Percentiles rank a stretch among this genome's conserved stretches.
Conservation (phyloP, 306 rosid genomes). For the Acacia acuminata region DNA sequence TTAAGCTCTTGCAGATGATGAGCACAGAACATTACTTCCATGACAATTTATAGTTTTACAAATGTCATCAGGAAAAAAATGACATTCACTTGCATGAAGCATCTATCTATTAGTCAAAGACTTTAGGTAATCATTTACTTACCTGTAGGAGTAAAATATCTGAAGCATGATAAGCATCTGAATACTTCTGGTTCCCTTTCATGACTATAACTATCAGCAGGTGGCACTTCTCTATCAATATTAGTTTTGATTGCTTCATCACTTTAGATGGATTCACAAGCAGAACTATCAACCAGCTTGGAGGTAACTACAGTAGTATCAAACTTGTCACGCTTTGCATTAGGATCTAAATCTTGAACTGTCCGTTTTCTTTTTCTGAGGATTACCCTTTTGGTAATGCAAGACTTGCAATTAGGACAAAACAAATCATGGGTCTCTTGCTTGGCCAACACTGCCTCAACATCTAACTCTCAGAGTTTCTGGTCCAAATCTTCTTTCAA, state of each 20-base stretch:
- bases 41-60: not conserved
- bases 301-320: conserved; percentile 4
- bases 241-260: conserved; percentile 14
- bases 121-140: not conserved
- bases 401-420: conserved; percentile 54
- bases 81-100: not conserved
- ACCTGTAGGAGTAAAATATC: conserved; percentile 47
- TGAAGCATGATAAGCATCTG: conserved; percentile 53
- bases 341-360: not conserved
- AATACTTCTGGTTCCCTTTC: conserved; percentile 43
- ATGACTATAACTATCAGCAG: conserved; percentile 19
- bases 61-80: not conserved
- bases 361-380: conserved; percentile 50
- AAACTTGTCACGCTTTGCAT: conserved; percentile 32
- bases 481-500: conserved; percentile 33
- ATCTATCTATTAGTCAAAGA: not conserved
- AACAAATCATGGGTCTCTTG: conserved; percentile 60
- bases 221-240: conserved; percentile 23
- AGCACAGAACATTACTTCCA: conserved; percentile 6
- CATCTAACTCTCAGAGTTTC: conserved; percentile 39
- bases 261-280: conserved; percentile 16
- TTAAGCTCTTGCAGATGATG: conserved; percentile 5
- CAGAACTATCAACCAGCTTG: conserved; percentile 3
- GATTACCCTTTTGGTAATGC: conserved; percentile 54
- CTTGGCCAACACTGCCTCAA: conserved; percentile 50